These are phyloP conservation scores for Yamadazyma diddensiae DNA, from an alignment of 1,139 yeast genomes.

Conservation along the genomic window DNA sequence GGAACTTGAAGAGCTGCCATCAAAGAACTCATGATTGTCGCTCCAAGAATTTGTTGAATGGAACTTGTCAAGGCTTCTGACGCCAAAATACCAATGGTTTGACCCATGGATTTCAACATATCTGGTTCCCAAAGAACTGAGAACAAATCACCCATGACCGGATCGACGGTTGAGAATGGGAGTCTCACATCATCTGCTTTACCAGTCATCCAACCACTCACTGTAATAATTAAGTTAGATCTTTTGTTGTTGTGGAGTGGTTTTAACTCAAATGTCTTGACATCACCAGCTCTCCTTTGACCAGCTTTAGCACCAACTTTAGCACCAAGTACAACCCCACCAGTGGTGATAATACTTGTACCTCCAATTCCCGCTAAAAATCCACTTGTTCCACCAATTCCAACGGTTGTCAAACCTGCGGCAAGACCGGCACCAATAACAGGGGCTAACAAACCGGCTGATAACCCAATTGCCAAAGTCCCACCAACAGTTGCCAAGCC, in stretches of 20 bases:
- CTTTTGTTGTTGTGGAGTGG: conserved; percentile 91
- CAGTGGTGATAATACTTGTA: conserved; percentile 87
- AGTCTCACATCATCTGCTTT: conserved; percentile 92
- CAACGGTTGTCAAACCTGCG: conserved; percentile 93
- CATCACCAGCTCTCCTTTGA: conserved; percentile 84
- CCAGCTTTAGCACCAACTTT: conserved; percentile 85
- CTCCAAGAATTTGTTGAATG: conserved; percentile 91
- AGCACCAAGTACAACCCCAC: conserved; percentile 91
- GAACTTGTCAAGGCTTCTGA: conserved; percentile 92
- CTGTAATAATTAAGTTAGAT: conserved; percentile 83
- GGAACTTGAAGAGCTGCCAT: conserved; percentile 97
- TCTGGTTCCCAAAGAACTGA: conserved; percentile 98
- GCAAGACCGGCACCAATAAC: conserved; percentile 98
- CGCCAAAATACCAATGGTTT: conserved; percentile 88
- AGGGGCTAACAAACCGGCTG: conserved; percentile 95
- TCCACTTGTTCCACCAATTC: conserved; percentile 87
- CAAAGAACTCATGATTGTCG: conserved; percentile 84
- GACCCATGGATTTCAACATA: conserved; percentile 94
- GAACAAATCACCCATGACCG: conserved; percentile 94
- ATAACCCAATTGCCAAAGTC: conserved; percentile 85
- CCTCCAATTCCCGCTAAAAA: conserved; percentile 98
- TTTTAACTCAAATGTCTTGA: conserved; percentile 86
- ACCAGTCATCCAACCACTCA: conserved; percentile 98
- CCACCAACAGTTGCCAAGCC: conserved; percentile 99
- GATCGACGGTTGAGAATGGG: conserved; percentile 95